Evolutionary conservation across 139 green algal species (phyloP), one percentile per base, ranked within the genome.

Genomic region (Micromonas commoda): DNA sequence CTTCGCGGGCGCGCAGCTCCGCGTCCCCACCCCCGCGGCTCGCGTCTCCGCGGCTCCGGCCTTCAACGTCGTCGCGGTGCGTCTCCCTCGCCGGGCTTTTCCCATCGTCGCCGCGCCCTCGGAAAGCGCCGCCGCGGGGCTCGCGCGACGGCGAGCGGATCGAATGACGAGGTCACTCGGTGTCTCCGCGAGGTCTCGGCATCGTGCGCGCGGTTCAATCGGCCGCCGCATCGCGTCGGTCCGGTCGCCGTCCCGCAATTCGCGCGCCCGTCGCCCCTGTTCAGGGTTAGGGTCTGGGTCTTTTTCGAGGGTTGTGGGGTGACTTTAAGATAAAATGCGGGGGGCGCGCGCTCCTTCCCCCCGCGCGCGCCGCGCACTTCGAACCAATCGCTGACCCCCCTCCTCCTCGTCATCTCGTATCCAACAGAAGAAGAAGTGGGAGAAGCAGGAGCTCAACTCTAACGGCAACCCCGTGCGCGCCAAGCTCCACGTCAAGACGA

Each of bases 401-500:
- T n/a, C n/a, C 45, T 16, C 45, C 45, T 57, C 45, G 45, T 57
- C 9, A 57, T 57, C 16, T 16, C 45, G 9, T 23, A 57, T 23
- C 45, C 34, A 33, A 77, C 71, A 77, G 73, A 73, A 73, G 28
- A 80, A 80, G 74, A 65, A 64, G 33, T 80, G 74, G 74, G 60
- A 70, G 29, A 81, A 81, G 66, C 67, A 77, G 34, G 66, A 64
- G 24, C 19, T 77, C 4, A 82, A 66, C 19, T 19, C 28, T 5
- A 95, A 96, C 77, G 87, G 90, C 71, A 97, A 96, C 83, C 85
- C 90, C 9, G 53, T 92, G 54, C 85, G 88, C 24, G 26, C 91
- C 0, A 71, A 84, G 32, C 94, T 98, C 89, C 94, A 97, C 76
- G 88, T 98, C 3, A 91, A 90, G 81, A 89, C 83, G 76, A 92